Percentiles rank a stretch among this genome's conserved stretches.
These are phyloP conservation scores for Phytophthora pini DNA, from an alignment of 352 stramenopile species.

Conservation along the genomic window DNA sequence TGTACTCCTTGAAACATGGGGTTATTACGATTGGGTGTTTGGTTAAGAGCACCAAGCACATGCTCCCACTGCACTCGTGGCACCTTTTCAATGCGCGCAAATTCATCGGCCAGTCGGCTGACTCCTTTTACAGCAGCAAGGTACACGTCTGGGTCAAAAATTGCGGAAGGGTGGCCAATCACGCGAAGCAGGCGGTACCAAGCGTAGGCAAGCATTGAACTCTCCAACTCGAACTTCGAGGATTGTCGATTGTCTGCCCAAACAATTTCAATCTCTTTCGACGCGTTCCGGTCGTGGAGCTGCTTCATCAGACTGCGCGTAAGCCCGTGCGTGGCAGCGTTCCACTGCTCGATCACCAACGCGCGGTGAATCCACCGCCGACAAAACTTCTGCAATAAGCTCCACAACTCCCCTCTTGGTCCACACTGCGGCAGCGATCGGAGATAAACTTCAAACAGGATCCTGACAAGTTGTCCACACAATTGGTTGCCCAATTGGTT, in stretches of 20 bases:
- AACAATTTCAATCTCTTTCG: slow-evolving; percentile 72
- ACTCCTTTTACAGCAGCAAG: slow-evolving; percentile 85
- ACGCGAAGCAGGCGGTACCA: slow-evolving; percentile 87
- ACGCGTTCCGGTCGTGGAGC: slow-evolving; percentile 56
- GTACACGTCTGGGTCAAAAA: slow-evolving; percentile 87
- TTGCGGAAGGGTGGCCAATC: slow-evolving; percentile 82
- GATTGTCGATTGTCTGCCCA: slow-evolving; percentile 73
- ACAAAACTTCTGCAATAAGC: slow-evolving; percentile 87
- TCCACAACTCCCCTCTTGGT: slow-evolving; percentile 77
- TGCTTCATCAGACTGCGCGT: slow-evolving; percentile 80
- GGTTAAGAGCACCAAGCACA: slow-evolving; percentile 71
- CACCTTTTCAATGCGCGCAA: slow-evolving; percentile 72
- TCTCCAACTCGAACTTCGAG: slow-evolving; percentile 81
- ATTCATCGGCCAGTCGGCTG: slow-evolving; percentile 77
- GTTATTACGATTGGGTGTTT: slow-evolving; percentile 48
- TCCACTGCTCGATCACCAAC: slow-evolving; percentile 90
- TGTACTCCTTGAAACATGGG: slow-evolving; percentile 53
- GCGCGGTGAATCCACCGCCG: slow-evolving; percentile 86
- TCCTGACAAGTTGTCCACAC: slow-evolving; percentile 75
- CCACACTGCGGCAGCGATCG: slow-evolving; percentile 75
- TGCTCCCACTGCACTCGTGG: slow-evolving; percentile 79
- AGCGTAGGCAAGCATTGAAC: slow-evolving; percentile 76
- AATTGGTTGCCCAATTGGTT: slow-evolving; percentile 78
- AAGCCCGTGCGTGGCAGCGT: slow-evolving; percentile 73
- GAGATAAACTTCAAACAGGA: slow-evolving; percentile 84